Evolutionary conservation across 2,329 filamentous ascomycete genomes (phyloP).

Genomic region (Gremmenia infestans): DNA sequence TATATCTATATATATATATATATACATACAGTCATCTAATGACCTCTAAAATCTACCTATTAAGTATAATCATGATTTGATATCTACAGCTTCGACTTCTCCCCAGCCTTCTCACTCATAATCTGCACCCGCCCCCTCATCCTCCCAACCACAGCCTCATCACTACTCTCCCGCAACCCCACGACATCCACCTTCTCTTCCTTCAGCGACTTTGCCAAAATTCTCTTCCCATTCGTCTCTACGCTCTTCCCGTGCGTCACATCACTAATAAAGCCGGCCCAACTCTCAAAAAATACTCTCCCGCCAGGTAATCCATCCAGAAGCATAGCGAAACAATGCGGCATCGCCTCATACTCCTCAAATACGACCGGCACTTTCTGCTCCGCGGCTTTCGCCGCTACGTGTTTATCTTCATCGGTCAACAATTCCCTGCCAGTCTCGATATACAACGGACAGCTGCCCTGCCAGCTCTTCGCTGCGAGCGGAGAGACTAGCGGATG

Average conservation of each 20-base stretch:
- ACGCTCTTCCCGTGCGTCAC: constrained; percentile 25
- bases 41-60: background rate
- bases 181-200: background rate
- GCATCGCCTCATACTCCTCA: constrained; percentile 76
- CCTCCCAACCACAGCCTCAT: constrained; percentile 38
- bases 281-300: constrained; percentile 48
- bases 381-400: constrained; percentile 50
- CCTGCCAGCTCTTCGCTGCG: constrained; percentile 53
- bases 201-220: constrained; percentile 48
- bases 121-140: constrained; percentile 29
- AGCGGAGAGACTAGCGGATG: constrained; percentile 68
- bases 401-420: constrained; percentile 58
- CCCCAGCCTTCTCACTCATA: constrained; percentile 20
- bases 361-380: constrained; percentile 60
- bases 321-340: constrained; percentile 64
- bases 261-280: constrained; percentile 50
- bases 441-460: constrained; percentile 61
- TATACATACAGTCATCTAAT: too few relatives aligned
- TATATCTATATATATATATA: background rate
- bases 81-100: constrained; percentile 2
- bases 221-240: constrained; percentile 38
- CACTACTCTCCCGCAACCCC: background rate
- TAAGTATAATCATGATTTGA: background rate
- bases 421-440: constrained; percentile 68
- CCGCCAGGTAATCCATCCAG: constrained; percentile 43